Conservation (phyloP, 2,329 filamentous ascomycete genomes). For the Calonectria honghensis region DNA sequence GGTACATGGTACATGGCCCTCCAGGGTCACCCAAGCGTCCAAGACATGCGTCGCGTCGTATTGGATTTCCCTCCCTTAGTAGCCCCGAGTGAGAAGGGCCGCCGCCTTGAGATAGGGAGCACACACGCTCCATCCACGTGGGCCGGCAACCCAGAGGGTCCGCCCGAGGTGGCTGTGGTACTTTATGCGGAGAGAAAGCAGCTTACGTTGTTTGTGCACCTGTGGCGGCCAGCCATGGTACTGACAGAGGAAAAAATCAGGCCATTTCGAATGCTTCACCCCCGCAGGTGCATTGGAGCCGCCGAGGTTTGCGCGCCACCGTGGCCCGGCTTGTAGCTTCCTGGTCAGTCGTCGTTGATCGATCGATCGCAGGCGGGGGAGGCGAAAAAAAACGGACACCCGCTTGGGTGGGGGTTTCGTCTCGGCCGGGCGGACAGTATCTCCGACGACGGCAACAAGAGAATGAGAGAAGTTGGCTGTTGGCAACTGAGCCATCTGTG, state of each 20-base stretch:
- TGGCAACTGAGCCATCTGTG: not conserved
- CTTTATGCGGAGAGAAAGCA: constrained; percentile 16
- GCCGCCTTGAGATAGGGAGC: constrained; percentile 6
- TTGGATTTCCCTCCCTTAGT: constrained; percentile 3
- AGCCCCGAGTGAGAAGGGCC: constrained; percentile 1
- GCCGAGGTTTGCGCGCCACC: constrained; percentile 6
- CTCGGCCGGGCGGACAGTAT: constrained; percentile 6
- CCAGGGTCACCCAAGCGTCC: not conserved
- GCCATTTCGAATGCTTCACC: constrained; percentile 5
- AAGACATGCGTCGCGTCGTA: constrained; percentile 34
- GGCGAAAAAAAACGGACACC: constrained; percentile 16
- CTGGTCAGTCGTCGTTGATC: constrained; percentile 7
- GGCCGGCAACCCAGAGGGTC: constrained; percentile 10
- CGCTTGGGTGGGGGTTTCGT: not conserved
- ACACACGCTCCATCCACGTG: constrained; percentile 30
- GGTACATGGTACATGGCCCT: constrained; percentile 1
- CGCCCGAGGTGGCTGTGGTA: constrained; percentile 9
- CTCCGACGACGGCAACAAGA: not conserved
- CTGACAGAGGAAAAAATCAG: constrained; percentile 9
- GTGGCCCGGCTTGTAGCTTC: not conserved
- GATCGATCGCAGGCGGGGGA: constrained; percentile 23
- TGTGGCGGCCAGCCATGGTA: constrained; percentile 10
- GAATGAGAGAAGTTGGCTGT: not conserved
- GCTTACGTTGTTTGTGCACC: constrained; percentile 12
- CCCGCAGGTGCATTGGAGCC: not conserved